Percentiles rank a stretch among this genome's conserved stretches.
phyloP scores from a whole-genome alignment of 768 basidiomycete species.

The Russula emetica region DNA sequence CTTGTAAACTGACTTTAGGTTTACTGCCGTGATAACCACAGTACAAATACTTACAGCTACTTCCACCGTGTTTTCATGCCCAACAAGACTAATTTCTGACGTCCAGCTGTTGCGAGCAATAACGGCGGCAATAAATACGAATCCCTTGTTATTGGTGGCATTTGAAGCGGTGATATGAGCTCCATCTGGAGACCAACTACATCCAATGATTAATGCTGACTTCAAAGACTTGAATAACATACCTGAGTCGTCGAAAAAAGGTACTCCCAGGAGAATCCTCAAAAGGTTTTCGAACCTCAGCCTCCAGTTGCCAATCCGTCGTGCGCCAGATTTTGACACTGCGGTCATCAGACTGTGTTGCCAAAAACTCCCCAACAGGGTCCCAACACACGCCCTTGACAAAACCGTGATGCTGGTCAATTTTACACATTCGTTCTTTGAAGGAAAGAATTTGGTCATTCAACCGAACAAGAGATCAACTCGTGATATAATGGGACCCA shows the following conservation, averaged over 20 bases:
- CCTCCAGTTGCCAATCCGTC: constrained; percentile 82
- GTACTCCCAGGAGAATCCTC: constrained; percentile 92
- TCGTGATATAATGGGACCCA: constrained; percentile 35
- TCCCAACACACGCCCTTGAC: constrained; percentile 99
- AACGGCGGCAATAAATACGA: constrained; percentile 96
- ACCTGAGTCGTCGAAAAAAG: constrained; percentile 90
- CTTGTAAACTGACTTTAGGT: constrained; percentile 37
- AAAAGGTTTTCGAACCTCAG: constrained; percentile 85
- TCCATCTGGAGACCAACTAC: constrained; percentile 98
- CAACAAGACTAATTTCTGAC: constrained; percentile 89
- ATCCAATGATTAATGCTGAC: constrained; percentile 1
- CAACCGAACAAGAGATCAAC: background rate
- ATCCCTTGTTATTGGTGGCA: constrained; percentile 92
- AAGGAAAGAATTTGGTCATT: background rate
- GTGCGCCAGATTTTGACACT: constrained; percentile 97
- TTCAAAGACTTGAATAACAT: constrained; percentile 6
- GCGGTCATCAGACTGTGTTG: constrained; percentile 96
- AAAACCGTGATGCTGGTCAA: constrained; percentile 90
- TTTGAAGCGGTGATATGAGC: constrained; percentile 97
- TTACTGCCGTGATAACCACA: background rate
- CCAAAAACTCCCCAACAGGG: constrained; percentile 94
- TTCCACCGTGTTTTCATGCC: constrained; percentile 95
- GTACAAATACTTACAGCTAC: constrained; percentile 63
- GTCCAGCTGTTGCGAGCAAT: constrained; percentile 88
- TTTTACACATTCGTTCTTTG: constrained; percentile 73